These are phyloP conservation scores for Isoetes taiwanensis DNA, from an alignment of 75 land plant genomes.

Conservation along the genomic window DNA sequence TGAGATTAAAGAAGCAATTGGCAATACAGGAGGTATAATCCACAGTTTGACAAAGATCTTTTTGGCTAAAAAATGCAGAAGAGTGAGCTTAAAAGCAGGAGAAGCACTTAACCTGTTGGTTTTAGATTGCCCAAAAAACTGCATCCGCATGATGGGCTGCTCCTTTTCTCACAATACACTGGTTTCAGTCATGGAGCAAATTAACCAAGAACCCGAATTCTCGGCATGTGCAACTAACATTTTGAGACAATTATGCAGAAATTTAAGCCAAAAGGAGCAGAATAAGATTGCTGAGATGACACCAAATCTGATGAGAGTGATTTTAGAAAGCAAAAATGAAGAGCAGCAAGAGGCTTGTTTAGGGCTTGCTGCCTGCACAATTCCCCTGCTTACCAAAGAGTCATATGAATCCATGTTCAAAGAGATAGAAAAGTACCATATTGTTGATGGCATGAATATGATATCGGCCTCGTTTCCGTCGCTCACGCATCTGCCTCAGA, in stretches of 20 bases:
- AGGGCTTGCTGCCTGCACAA: background rate
- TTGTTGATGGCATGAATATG: no score
- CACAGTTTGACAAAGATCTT: no score
- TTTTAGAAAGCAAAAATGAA: background rate
- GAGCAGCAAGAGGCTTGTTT: background rate
- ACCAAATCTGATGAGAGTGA: background rate
- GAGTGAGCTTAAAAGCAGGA: background rate
- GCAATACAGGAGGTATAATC: no score
- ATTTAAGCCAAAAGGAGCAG: background rate
- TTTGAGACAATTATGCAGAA: background rate
- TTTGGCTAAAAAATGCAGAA: no score
- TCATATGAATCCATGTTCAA: no score
- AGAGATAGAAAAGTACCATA: no score
- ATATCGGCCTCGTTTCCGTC: no score
- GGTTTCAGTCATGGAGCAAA: no score
- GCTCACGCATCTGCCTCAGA: background rate
- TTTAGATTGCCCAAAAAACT: background rate
- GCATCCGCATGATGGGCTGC: background rate
- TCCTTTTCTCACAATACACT: no score
- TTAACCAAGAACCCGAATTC: background rate
- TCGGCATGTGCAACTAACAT: background rate
- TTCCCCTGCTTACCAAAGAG: no score
- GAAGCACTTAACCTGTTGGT: background rate
- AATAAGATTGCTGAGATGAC: background rate
- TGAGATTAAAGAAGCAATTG: background rate